These are phyloP conservation scores for Oxyria digyna DNA, from an alignment of 148 eudicot species.

Conservation along the genomic window DNA sequence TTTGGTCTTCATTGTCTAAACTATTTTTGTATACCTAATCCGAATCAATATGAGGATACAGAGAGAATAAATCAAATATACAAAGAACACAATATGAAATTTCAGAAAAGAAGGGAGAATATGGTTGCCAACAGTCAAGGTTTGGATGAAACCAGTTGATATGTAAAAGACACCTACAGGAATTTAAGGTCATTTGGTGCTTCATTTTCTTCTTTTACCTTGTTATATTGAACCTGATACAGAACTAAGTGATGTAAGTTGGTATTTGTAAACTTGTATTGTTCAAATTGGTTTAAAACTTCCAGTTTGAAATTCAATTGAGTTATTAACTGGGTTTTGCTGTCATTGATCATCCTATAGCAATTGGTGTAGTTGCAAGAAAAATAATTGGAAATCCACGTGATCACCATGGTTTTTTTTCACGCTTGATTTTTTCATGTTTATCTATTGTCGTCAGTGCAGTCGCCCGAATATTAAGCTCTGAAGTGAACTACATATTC, in stretches of 20 bases:
- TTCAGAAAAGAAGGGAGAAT: slow-evolving; percentile 59
- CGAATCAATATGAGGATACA: too few species aligned
- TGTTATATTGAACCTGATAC: neutral
- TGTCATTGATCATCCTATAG: too few species aligned
- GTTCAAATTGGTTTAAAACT: neutral
- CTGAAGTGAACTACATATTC: too few species aligned
- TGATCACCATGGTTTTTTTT: too few species aligned
- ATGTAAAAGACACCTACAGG: neutral
- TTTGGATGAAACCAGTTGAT: slow-evolving; percentile 20
- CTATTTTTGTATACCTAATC: slow-evolving; percentile 23
- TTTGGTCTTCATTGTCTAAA: slow-evolving; percentile 33
- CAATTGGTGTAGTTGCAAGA: too few species aligned
- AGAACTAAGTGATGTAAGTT: neutral
- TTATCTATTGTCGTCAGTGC: too few species aligned
- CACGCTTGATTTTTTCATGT: too few species aligned
- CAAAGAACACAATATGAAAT: too few species aligned
- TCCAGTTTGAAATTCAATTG: too few species aligned
- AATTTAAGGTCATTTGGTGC: neutral
- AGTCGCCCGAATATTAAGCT: neutral
- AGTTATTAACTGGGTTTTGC: too few species aligned
- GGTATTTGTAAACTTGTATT: neutral
- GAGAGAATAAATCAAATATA: too few species aligned
- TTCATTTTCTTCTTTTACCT: neutral
- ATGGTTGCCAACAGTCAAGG: slow-evolving; percentile 26
- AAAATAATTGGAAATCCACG: too few species aligned